Evolutionary conservation across 257 asterid genomes (phyloP), one percentile per base, ranked within the genome.

Genomic region (Solanum clarkiae): DNA sequence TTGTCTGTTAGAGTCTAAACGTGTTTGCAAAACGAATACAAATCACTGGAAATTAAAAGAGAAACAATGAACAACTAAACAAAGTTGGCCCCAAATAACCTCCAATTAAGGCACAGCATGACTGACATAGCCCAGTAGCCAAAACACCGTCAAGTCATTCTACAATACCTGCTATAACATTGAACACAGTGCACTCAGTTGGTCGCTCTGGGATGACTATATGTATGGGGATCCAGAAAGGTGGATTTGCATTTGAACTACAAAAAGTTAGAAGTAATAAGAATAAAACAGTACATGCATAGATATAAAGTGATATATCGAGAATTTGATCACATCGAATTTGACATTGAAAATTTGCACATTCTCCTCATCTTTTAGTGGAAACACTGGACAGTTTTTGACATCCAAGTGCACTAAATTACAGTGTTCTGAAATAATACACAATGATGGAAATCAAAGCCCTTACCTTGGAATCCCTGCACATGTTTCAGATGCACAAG

Each of bases 401-500:
- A 53, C 53, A 53, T 54, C 44, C 26, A 79, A 16, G 47, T 1
- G 10, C 65, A 79, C 10, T 79, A 79, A 79, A 53, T 8, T 16
- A 29, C 47, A 16, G 65, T 26, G 24, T 51, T 47, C 65, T 79
- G 47, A 26, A 53, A 18, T 53, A 53, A 53, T 79, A 53, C 26
- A 77, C 82, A 5, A 53, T 79, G 65, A 53, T 53, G 65, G 47
- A 79, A 79, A 16, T 79, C 3, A 55, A 80, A 62, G 45, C 54
- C 42, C 92, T 82, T 80, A 97, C 99, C 99, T 97, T 42, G 99
- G 99, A 82, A 95, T 95, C 88, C 98, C 91, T 20, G 99, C 98
- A 91, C 99, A 97, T 17, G 99, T 97, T 92, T 97, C 99, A 32
- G 99, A 93, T 40, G 99, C 98, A 91, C 98, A 95, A 69, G 99